Base-by-base conservation (phyloP, 192 early-diverging fungal species). In the Mortierella hygrophila region DNA sequence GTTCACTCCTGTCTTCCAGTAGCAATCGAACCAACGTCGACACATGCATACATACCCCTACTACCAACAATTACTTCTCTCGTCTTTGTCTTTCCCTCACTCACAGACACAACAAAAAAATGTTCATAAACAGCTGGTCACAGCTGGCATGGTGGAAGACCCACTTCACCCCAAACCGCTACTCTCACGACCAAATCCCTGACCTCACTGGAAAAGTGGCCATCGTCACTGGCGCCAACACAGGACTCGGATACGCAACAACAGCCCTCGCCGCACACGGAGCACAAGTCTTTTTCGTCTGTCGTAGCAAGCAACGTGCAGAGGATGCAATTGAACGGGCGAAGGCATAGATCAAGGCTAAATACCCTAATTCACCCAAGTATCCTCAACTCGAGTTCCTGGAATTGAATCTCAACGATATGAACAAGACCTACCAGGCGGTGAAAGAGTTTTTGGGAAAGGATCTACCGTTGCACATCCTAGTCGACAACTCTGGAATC, bases 171-270 rank as follows among this genome's bases (percentile, higher is more conserved):
- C 65, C 26, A 3, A 41, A 52, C 15, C 16, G 52, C 0, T 71
- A 55, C 52, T 37, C 65, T 15, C 65, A 88, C 23, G 78, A 88
- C 23, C 16, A 79, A 16, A 88, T 82, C 20, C 83, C 89, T 35
- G 82, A 88, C 26, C 78, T 88, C 20, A 75, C 78, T 7, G 88
- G 81, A 44, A 92, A 90, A 68, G 74, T 88, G n/a, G 83, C 82
- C 15, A 89, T 92, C 35, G 77, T 92, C 29, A 92, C 91, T 15
- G 91, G 91, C 1, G 82, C 82, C 18, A 92, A 89, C 46, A 71
- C 88, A 15, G 90, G 91, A 26, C 74, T 86, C 21, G 79, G 79
- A n/a, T 86, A 81, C 37, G 55, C 55, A 3, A 86, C 84, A 4
- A 68, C 84, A 0, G 70, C 79, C 32, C 55, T 86, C 7, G 79